Percentiles rank a stretch among this genome's conserved stretches.
phyloP scores from a whole-genome alignment of 768 basidiomycete genomes.

The Botryobasidium botryosum region DNA sequence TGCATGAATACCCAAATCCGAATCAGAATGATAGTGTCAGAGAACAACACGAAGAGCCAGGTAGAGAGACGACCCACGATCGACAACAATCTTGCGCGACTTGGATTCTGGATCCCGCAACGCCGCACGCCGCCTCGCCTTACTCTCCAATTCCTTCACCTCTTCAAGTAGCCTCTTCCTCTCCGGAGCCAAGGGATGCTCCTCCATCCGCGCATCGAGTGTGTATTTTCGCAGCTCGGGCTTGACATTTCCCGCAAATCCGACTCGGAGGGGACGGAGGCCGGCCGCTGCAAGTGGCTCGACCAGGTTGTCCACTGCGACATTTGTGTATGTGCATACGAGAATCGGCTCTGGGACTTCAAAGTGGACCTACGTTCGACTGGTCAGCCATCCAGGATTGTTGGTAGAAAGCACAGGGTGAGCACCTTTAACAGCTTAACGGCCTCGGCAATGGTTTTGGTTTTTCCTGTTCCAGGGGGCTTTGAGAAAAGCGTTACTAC shows the following conservation, averaged over 20 bases:
- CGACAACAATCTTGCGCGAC: too few species aligned
- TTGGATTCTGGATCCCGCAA: too few species aligned
- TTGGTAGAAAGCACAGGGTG: not conserved
- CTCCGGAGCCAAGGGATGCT: constrained; percentile 48
- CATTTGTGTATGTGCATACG: constrained; percentile 90
- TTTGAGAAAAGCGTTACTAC: constrained; percentile 17
- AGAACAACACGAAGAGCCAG: too few species aligned
- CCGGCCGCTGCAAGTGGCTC: constrained; percentile 45
- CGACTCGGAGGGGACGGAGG: constrained; percentile 62
- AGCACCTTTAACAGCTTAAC: constrained; percentile 59
- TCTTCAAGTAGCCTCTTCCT: too few species aligned
- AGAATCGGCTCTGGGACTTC: constrained; percentile 69
- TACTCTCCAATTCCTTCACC: too few species aligned
- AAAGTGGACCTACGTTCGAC: constrained; percentile 42
- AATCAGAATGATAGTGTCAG: too few species aligned
- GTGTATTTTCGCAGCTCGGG: constrained; percentile 38
- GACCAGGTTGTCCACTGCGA: constrained; percentile 81
- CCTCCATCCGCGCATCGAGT: constrained; percentile 43
- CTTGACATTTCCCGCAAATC: constrained; percentile 42
- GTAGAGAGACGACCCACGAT: too few species aligned
- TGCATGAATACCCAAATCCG: too few species aligned
- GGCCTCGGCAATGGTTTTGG: constrained; percentile 77
- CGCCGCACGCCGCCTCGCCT: too few species aligned
- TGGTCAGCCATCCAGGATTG: not conserved
- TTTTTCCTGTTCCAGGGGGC: constrained; percentile 91